Evolutionary conservation across 768 basidiomycete genomes (phyloP).

Genomic region (Calocybe cyanea): DNA sequence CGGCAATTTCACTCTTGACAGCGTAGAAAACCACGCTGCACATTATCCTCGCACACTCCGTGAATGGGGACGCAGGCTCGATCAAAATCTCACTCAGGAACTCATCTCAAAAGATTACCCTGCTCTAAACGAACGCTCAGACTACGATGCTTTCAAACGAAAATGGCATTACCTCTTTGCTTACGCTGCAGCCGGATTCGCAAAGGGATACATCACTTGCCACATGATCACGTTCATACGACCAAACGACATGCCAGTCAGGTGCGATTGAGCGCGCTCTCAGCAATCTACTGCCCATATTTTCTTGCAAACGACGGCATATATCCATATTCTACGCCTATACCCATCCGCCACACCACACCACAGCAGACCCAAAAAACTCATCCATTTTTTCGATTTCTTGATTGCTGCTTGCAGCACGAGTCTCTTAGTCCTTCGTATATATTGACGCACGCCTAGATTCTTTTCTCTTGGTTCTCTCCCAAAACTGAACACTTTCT

Average conservation of each 20-base stretch:
- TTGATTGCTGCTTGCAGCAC: conserved; percentile 2
- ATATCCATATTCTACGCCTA: conserved; percentile 1
- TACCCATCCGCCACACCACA: neutral
- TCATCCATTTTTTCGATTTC: conserved; percentile 6
- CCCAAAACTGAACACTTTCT: no score
- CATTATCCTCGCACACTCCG: conserved; percentile 92
- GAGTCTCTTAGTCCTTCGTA: conserved; percentile 3
- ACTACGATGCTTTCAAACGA: conserved; percentile 69
- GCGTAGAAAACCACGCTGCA: conserved; percentile 80
- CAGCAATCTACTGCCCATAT: neutral
- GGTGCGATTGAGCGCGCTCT: conserved; percentile 38
- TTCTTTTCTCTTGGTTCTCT: no score
- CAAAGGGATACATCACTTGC: conserved; percentile 77
- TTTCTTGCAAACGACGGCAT: neutral
- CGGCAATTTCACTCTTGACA: conserved; percentile 77
- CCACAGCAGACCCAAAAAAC: neutral
- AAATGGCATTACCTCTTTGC: conserved; percentile 86
- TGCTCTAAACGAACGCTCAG: conserved; percentile 45
- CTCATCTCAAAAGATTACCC: conserved; percentile 58
- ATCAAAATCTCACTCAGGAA: conserved; percentile 58
- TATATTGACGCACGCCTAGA: no score
- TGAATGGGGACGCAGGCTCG: conserved; percentile 82
- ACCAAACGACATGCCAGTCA: conserved; percentile 38
- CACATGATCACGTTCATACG: conserved; percentile 78
- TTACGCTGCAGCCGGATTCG: conserved; percentile 77